A percentile compares a stretch with the other conserved stretches of the same genome.
Evolutionary conservation across 2,329 filamentous ascomycete genomes (phyloP).

Genomic region (Nigrospora osmanthi): DNA sequence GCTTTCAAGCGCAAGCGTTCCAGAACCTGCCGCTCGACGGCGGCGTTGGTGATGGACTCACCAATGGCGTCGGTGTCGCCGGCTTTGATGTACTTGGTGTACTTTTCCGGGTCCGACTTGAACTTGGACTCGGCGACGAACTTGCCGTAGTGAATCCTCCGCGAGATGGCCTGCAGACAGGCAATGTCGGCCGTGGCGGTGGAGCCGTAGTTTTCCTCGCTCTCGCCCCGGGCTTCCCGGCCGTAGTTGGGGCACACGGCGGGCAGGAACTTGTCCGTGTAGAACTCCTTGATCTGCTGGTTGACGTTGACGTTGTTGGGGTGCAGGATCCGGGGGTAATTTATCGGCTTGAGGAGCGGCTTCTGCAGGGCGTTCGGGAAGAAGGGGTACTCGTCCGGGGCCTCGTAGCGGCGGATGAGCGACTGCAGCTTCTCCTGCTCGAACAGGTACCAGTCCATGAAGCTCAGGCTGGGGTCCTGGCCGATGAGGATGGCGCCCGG

Average conservation of each 20-base stretch:
- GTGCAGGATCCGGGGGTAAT: constrained; percentile 85
- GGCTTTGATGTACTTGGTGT: constrained; percentile 74
- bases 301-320: constrained; percentile 89
- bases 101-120: constrained; percentile 69
- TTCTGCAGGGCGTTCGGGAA: constrained; percentile 74
- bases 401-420: constrained; percentile 87
- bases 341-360: constrained; percentile 78
- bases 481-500: constrained; percentile 76
- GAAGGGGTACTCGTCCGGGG: constrained; percentile 96
- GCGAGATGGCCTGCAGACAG: constrained; percentile 81
- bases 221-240: constrained; percentile 73
- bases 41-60: constrained; percentile 80
- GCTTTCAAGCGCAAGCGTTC: constrained; percentile 83
- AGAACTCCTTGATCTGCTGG: constrained; percentile 74
- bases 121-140: constrained; percentile 98
- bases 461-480: constrained; percentile 46
- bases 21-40: constrained; percentile 86
- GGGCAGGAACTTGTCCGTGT: constrained; percentile 77
- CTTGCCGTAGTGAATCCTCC: constrained; percentile 95
- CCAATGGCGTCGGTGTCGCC: constrained; percentile 76
- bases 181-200: constrained; percentile 85
- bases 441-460: constrained; percentile 89
- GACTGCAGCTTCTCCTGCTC: constrained; percentile 91
- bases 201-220: constrained; percentile 91
- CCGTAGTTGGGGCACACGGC: constrained; percentile 71